Evolutionary conservation across 2,329 filamentous ascomycete species (phyloP).

Genomic region (Alternaria sp.): DNA sequence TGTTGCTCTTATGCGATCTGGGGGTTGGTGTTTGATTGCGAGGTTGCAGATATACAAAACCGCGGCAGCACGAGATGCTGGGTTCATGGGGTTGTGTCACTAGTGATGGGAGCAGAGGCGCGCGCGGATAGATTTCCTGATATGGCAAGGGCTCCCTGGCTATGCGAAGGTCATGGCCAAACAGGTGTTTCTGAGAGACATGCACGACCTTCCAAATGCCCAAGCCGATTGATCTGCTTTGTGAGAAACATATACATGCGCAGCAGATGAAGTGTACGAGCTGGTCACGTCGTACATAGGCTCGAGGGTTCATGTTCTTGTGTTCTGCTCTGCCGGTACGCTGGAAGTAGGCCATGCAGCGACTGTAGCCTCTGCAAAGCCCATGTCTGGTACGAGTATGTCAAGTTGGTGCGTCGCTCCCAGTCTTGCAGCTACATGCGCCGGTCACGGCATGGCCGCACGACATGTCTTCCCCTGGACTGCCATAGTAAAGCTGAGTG

Average conservation of each 20-base stretch:
- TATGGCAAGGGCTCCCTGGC: constrained; percentile 16
- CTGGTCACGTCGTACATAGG: not conserved
- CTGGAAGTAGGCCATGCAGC: not conserved
- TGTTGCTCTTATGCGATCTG: constrained; percentile 8
- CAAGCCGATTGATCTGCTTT: not conserved
- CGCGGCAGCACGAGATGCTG: constrained; percentile 26
- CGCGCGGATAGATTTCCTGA: constrained; percentile 31
- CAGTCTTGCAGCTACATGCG: not conserved
- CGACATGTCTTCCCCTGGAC: constrained; percentile 1
- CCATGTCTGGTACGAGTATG: not conserved
- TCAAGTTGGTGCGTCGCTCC: constrained; percentile 1
- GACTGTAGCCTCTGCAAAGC: not conserved
- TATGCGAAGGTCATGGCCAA: not conserved
- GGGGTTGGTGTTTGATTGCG: constrained; percentile 15
- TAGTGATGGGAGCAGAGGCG: constrained; percentile 18
- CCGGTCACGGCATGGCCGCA: constrained; percentile 3
- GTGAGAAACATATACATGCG: not conserved
- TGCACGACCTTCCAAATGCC: not conserved
- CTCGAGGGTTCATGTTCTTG: not conserved
- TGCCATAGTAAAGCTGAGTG: not conserved
- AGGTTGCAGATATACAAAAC: constrained; percentile 32
- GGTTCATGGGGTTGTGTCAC: constrained; percentile 24
- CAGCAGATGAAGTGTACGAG: not conserved
- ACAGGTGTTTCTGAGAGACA: not conserved
- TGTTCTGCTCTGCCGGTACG: not conserved